phyloP scores from a whole-genome alignment of 345 rosid species.

The Sonneratia alba region DNA sequence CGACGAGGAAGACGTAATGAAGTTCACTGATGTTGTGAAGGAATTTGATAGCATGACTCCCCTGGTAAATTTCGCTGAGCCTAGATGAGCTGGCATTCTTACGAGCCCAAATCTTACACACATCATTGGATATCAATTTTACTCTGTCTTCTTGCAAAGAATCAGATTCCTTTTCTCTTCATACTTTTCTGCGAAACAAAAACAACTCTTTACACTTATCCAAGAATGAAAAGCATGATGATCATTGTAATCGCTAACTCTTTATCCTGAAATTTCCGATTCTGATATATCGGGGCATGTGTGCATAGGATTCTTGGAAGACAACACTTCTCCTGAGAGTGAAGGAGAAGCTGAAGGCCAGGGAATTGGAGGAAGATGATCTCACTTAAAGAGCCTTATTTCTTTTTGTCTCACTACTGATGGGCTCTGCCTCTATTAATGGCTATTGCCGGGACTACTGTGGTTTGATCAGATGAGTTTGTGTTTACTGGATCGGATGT shows the following conservation, averaged over 20 bases:
- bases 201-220: no score
- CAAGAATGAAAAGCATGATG: background rate
- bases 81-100: background rate
- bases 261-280: background rate
- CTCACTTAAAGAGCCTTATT: constrained; percentile 50
- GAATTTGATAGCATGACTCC: constrained; percentile 99
- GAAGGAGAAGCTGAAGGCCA: constrained; percentile 94
- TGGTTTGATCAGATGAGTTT: background rate
- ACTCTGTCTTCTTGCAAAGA: no score
- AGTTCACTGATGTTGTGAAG: constrained; percentile 84
- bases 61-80: constrained; percentile 36
- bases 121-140: background rate
- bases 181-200: no score
- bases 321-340: constrained; percentile 89
- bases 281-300: background rate
- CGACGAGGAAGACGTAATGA: constrained; percentile 90
- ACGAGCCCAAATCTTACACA: no score
- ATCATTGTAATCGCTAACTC: background rate
- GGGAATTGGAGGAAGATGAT: constrained; percentile 93
- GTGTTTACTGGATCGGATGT: background rate
- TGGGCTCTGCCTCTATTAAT: constrained; percentile 11
- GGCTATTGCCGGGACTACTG: background rate
- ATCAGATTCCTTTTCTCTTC: no score
- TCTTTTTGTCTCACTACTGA: background rate
- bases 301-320: constrained; percentile 80